These are phyloP conservation scores for Wallacemonas collosoma DNA, from an alignment of 208 protist species.

Conservation along the genomic window DNA sequence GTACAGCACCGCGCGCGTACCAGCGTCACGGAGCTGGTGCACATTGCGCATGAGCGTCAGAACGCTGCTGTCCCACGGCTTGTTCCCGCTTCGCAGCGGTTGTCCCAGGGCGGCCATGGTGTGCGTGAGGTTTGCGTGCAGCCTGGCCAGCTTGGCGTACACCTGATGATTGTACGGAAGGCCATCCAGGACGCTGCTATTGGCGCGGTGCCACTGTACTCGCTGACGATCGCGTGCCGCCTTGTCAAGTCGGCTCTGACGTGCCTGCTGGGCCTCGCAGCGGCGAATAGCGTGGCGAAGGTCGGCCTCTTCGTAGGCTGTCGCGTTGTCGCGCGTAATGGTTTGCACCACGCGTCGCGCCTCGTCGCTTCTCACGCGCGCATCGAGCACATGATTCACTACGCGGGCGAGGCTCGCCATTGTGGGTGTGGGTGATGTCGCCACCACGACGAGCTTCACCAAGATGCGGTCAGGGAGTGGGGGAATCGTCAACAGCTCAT, in stretches of 20 bases:
- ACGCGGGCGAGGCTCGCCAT: constrained; percentile 14
- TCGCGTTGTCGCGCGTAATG: constrained; percentile 24
- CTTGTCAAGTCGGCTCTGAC: constrained; percentile 14
- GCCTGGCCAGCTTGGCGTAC: constrained; percentile 49
- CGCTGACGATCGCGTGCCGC: constrained; percentile 27
- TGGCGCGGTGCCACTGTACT: constrained; percentile 43
- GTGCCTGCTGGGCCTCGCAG: constrained; percentile 18
- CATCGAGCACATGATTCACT: constrained; percentile 37
- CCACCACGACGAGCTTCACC: constrained; percentile 57
- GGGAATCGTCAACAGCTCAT: constrained; percentile 85
- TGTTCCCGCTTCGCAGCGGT: background rate
- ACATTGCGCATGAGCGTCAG: constrained; percentile 44
- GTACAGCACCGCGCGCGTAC: constrained; percentile 43
- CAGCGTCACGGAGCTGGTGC: constrained; percentile 54
- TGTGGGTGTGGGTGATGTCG: constrained; percentile 19
- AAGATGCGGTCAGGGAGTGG: constrained; percentile 57
- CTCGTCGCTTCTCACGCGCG: constrained; percentile 40
- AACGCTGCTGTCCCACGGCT: constrained; percentile 60
- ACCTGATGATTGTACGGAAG: constrained; percentile 68
- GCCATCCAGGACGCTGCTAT: constrained; percentile 43
- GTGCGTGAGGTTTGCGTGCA: constrained; percentile 52
- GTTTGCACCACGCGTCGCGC: constrained; percentile 52
- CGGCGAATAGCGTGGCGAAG: constrained; percentile 33
- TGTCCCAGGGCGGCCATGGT: constrained; percentile 31
- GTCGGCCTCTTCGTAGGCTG: constrained; percentile 44